Evolutionary conservation across 2,329 filamentous ascomycete genomes (phyloP), one percentile per base, ranked within the genome.

Genomic region (Fusarium odoratissimum): DNA sequence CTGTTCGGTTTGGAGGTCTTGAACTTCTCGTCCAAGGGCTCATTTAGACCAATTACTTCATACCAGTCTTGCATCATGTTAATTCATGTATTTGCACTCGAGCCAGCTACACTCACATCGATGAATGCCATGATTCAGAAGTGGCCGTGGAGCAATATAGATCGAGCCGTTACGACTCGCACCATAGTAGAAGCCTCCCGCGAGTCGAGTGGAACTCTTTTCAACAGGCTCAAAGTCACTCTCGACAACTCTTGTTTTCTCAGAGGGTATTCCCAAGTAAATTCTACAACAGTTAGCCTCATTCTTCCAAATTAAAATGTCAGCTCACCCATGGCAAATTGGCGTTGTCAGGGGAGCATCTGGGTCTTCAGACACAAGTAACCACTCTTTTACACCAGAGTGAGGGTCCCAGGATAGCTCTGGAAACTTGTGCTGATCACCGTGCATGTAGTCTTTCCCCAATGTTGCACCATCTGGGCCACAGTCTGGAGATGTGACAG

Each of bases 91-190:
- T 17, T 48, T 30, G 8, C 5, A 23, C 6, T 5, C n/a, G 48
- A 37, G 12, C 19, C 8, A 21, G 10, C n/a, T 11, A 16, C 35
- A 75, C 82, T 79, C 75, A 84, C 83, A 89, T 62, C 87, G 80
- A 76, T 89, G 86, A 28, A 82, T 81, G 0, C 87, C 87, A 71
- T 88, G 84, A 31, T 87, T 87, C 58, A 86, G 74, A 38, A 87
- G 77, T 23, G 86, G 86, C 17, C 81, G 77, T 2, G 87, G 86
- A 1, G 83, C 80, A 8, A 84, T 80, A 67, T 88, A 89, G 1
- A 86, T 74, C 8, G 37, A 78, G 1, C 81, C 81, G 6, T 80
- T 77, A 8, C 80, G 75, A 30, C 83, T 87, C 66, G 80, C 77
- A 5, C 85, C 86, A 51, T 85, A 86, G 60, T 82, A 79, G 65